Evolutionary conservation across 176 grass and related monocot species (phyloP), one percentile per base, ranked within the genome.

Genomic region (Bonia amplexicaulis): DNA sequence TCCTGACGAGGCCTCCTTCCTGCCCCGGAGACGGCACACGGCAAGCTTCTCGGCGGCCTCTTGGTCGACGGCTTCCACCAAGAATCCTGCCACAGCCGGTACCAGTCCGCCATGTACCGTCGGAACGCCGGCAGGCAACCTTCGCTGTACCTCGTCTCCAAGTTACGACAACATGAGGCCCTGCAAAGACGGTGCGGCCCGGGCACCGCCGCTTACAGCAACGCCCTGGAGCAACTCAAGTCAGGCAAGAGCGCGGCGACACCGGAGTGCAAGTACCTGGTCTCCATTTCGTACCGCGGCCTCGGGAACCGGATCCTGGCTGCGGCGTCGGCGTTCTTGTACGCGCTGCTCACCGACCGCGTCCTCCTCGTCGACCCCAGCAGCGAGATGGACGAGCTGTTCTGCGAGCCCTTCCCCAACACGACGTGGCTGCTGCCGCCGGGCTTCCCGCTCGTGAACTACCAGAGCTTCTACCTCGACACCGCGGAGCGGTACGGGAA

Each of bases 261-360:
- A 51, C 41, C 39, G 11, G 88, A 89, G 16, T 95, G 93, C 82
- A 87, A 81, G 52, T 95, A 90, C 70, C 25, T 90, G 0, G 85
- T 95, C 17, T 92, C 82, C 79, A 90, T 86, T 9, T 84, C 88
- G 5, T 85, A 82, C 78, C 33, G 79, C 16, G 94, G 94, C 37
- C 60, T 96, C 22, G 91, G 94, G 22, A 96, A 93, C 82, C 64
- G 87, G 29, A 90, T 96, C 27, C 69, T 96, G 23, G 83, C 91
- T 42, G 44, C 81, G 25, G 89, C 86, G 23, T 89, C 91, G 51
- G 82, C 94, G 19, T 97, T 93, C 87, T 73, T 96, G 2, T 96
- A 93, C 61, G 80, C 94, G 1, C 7, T 96, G 64, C 94, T 96
- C 69, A 93, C 92, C 20, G 65, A 88, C 49, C 87, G 88, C 46